A percentile compares a stretch with the other conserved stretches of the same genome.
phyloP scores from a whole-genome alignment of 805 yeast genomes.

The Myxozyma mucilagina region DNA sequence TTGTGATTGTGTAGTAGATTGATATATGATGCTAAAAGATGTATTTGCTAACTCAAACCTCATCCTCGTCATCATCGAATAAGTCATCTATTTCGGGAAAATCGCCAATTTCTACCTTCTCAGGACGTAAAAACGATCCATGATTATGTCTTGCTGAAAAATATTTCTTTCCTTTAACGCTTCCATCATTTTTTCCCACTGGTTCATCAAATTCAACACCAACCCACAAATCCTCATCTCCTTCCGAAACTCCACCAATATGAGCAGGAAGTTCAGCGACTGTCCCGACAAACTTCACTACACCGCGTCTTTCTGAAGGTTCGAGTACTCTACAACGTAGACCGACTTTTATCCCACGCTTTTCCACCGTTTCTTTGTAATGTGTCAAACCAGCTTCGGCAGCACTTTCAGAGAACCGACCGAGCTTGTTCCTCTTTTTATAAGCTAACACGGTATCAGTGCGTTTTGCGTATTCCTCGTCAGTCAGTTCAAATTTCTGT shows the following conservation, averaged over 20 bases:
- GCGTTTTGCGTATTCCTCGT: slow-evolving; percentile 61
- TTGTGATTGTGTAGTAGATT: neutral
- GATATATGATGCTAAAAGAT: neutral
- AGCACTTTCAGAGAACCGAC: slow-evolving; percentile 56
- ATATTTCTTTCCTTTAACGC: slow-evolving; percentile 58
- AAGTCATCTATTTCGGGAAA: slow-evolving; percentile 55
- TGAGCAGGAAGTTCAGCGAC: slow-evolving; percentile 56
- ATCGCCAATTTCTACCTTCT: slow-evolving; percentile 67
- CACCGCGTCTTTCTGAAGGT: slow-evolving; percentile 61
- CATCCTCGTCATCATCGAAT: slow-evolving; percentile 45
- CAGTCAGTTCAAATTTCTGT: slow-evolving; percentile 52
- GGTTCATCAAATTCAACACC: slow-evolving; percentile 88
- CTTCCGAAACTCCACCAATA: slow-evolving; percentile 7
- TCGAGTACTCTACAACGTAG: slow-evolving; percentile 48
- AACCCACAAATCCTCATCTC: slow-evolving; percentile 56
- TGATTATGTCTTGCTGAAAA: slow-evolving; percentile 58
- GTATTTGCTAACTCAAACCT: slow-evolving; percentile 8
- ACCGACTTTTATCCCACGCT: slow-evolving; percentile 47
- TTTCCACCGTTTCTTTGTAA: neutral
- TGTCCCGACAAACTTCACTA: slow-evolving; percentile 67
- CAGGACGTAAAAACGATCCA: slow-evolving; percentile 80
- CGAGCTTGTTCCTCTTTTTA: slow-evolving; percentile 69
- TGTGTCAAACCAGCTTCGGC: slow-evolving; percentile 40
- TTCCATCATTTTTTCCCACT: slow-evolving; percentile 82
- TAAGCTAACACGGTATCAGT: slow-evolving; percentile 68